Percentiles rank a stretch among this genome's conserved stretches.
phyloP scores from a whole-genome alignment of 495 filamentous ascomycete species.

The Thozetella sp. region DNA sequence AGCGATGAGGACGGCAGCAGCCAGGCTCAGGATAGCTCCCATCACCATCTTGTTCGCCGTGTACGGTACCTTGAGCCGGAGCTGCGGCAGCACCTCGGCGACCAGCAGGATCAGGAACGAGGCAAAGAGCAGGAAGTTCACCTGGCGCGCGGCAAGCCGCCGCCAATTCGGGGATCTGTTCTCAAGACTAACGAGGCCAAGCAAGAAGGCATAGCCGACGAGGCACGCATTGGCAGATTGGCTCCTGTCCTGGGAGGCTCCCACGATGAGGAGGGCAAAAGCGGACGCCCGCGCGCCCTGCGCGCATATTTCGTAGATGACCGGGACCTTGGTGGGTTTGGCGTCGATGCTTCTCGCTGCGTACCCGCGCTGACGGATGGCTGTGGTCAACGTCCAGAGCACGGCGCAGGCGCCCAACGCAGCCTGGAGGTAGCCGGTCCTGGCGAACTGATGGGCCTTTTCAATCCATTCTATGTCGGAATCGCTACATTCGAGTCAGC shows the following conservation, averaged over 20 bases:
- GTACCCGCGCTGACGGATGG: background rate
- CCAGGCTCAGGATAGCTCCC: conserved; percentile 23
- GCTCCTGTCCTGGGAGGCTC: conserved; percentile 14
- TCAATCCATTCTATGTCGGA: background rate
- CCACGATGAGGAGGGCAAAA: conserved; percentile 24
- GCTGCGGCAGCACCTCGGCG: conserved; percentile 29
- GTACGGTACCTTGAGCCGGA: conserved; percentile 17
- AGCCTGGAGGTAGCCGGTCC: background rate
- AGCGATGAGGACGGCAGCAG: conserved; percentile 29
- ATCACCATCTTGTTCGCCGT: conserved; percentile 13
- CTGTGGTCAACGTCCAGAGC: conserved; percentile 2
- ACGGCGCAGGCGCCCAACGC: background rate
- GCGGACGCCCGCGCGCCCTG: conserved; percentile 30
- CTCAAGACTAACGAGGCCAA: conserved; percentile 32
- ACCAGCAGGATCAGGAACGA: conserved; percentile 21
- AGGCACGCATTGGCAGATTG: conserved; percentile 26
- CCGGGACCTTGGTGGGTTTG: conserved; percentile 24
- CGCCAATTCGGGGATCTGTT: conserved; percentile 36
- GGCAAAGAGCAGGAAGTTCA: conserved; percentile 29
- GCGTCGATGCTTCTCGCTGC: background rate
- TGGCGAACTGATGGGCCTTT: background rate
- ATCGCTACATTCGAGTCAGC: background rate
- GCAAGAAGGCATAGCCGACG: conserved; percentile 30
- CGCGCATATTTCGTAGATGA: conserved; percentile 27
- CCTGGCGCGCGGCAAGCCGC: conserved; percentile 34